Evolutionary conservation across 2,329 filamentous ascomycete genomes (phyloP).

Genomic region (Elsinoe fawcettii): DNA sequence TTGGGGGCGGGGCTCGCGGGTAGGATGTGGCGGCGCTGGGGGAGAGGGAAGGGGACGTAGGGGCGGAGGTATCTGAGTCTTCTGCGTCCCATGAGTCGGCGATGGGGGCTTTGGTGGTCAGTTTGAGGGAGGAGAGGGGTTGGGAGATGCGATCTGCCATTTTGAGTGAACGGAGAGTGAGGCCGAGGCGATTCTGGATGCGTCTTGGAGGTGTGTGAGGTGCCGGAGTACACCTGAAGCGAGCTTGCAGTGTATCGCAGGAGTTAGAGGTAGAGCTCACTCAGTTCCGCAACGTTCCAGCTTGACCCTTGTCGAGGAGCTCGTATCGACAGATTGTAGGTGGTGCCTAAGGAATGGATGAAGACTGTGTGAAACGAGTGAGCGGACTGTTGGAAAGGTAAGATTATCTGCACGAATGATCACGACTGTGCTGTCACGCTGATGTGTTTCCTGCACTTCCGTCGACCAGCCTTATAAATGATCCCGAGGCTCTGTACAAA

Average conservation of each 20-base stretch:
- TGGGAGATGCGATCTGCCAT: constrained; percentile 15
- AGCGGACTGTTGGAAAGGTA: neutral
- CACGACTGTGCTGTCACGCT: neutral
- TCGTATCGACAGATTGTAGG: neutral
- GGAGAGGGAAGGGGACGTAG: neutral
- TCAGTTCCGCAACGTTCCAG: neutral
- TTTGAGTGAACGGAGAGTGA: constrained; percentile 19
- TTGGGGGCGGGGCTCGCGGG: constrained; percentile 55
- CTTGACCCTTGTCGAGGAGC: neutral
- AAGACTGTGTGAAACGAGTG: neutral
- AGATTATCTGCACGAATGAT: neutral
- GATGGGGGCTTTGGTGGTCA: constrained; percentile 33
- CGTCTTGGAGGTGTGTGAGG: no score
- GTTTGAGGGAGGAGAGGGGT: constrained; percentile 26
- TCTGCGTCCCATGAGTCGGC: constrained; percentile 76
- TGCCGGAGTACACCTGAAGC: neutral
- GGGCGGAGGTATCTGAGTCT: constrained; percentile 36
- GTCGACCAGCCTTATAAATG: neutral
- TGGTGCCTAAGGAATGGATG: neutral
- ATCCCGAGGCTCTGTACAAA: neutral
- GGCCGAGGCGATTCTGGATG: no score
- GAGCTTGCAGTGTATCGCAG: neutral
- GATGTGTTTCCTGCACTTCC: neutral
- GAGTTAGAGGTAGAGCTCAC: neutral
- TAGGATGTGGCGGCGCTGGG: constrained; percentile 18